phyloP scores from a whole-genome alignment of 1,284 basidiomycete species.

The Boletus semigastroideus region DNA sequence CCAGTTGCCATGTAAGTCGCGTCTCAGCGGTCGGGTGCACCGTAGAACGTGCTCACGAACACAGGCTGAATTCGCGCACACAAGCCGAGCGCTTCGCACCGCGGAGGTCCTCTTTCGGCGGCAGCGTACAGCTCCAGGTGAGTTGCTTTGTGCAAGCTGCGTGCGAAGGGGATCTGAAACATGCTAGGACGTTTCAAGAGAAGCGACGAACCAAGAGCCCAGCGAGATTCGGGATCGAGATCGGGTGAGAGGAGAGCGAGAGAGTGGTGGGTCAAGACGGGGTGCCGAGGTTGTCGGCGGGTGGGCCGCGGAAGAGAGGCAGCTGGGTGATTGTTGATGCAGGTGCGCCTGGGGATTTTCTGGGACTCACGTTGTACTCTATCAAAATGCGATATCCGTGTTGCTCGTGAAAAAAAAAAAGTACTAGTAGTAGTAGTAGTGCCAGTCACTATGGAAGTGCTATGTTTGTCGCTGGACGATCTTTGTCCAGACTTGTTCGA shows the following conservation, averaged over 20 bases:
- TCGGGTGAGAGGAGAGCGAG: neutral
- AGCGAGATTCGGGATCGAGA: neutral
- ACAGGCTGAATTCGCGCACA: slow-evolving; percentile 5
- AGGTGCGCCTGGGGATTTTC: neutral
- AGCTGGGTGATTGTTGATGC: neutral
- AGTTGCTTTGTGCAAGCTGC: neutral
- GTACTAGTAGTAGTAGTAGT: too few relatives aligned
- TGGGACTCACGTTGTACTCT: neutral
- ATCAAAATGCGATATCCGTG: neutral
- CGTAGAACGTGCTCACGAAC: neutral
- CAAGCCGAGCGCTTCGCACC: neutral
- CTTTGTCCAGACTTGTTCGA: too few relatives aligned
- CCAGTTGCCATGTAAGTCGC: slow-evolving; percentile 8
- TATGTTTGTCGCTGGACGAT: too few relatives aligned
- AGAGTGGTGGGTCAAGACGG: neutral
- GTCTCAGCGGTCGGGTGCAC: neutral
- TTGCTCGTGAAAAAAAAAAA: neutral
- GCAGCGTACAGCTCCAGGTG: neutral
- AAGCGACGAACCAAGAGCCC: neutral
- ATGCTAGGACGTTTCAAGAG: neutral
- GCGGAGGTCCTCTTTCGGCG: neutral
- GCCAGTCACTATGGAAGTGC: too few relatives aligned
- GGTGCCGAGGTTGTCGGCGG: neutral
- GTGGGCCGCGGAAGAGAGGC: too few relatives aligned
- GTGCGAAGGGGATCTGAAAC: neutral